Percentiles rank a stretch among this genome's conserved stretches.
Conservation (phyloP, 2,329 filamentous ascomycete genomes). For the Diaporthe eres region DNA sequence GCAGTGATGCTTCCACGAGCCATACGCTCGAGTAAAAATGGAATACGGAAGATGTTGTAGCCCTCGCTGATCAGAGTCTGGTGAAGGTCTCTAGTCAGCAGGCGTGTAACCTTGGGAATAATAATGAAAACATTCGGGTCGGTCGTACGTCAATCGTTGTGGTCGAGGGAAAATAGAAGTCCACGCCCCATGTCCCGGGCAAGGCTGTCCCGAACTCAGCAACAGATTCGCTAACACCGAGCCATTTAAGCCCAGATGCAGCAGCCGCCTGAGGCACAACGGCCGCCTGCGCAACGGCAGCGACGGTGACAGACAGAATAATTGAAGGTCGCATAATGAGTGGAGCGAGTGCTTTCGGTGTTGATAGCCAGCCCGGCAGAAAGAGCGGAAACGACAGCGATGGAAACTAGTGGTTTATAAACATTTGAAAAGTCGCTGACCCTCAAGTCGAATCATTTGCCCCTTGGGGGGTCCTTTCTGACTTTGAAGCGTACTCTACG, state of each 20-base stretch:
- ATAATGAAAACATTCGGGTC: too few species aligned
- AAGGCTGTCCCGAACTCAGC: slow-evolving; percentile 74
- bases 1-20: slow-evolving; percentile 63
- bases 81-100: not conserved
- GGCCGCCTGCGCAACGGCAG: slow-evolving; percentile 34
- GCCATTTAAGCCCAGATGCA: slow-evolving; percentile 43
- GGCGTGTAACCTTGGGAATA: too few species aligned
- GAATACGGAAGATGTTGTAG: slow-evolving; percentile 70
- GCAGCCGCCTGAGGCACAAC: slow-evolving; percentile 15
- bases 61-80: slow-evolving; percentile 65
- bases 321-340: slow-evolving; percentile 2
- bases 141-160: slow-evolving; percentile 54
- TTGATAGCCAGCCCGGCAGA: not conserved
- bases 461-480: not conserved
- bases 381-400: not conserved
- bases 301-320: slow-evolving; percentile 1
- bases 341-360: not conserved
- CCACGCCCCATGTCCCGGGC: slow-evolving; percentile 68
- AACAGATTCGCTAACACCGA: slow-evolving; percentile 61
- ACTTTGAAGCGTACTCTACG: too few species aligned
- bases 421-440: not conserved
- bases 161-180: slow-evolving; percentile 72
- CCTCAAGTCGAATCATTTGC: not conserved
- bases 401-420: not conserved
- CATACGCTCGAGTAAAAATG: slow-evolving; percentile 72